These are phyloP conservation scores for Vigna hirtella DNA, from an alignment of 306 rosid genomes.

Conservation along the genomic window DNA sequence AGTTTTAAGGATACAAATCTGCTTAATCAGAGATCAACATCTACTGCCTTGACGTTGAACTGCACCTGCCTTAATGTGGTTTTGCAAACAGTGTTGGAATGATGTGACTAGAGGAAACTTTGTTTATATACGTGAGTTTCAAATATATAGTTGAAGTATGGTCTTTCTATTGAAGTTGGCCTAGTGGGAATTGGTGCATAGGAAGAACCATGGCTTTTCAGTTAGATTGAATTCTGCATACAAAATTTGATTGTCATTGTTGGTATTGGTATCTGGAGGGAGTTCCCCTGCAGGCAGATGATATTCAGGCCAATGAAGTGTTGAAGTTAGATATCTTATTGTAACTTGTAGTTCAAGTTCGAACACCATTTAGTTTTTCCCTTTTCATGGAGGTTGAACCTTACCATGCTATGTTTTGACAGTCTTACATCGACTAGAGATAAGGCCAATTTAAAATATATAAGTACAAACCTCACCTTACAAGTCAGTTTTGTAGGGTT, in stretches of 20 bases:
- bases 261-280: constrained; percentile 11
- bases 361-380: background rate
- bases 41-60: constrained; percentile 21
- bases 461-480: too few relatives aligned
- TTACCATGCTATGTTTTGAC: too few relatives aligned
- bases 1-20: too few relatives aligned
- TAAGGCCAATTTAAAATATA: too few relatives aligned
- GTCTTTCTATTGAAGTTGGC: constrained; percentile 24
- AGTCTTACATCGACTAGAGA: too few relatives aligned
- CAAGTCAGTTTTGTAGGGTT: too few relatives aligned
- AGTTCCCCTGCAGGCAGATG: background rate
- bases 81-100: background rate
- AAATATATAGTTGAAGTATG: constrained; percentile 12
- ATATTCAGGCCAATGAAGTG: constrained; percentile 3
- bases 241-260: constrained; percentile 12
- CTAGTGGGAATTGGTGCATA: background rate
- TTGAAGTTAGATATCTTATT: constrained; percentile 24
- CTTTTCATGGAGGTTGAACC: background rate
- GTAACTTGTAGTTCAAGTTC: constrained; percentile 3
- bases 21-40: too few relatives aligned
- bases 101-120: constrained; percentile 9
- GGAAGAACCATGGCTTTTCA: background rate
- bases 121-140: constrained; percentile 23
- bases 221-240: constrained; percentile 1
- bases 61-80: constrained; percentile 4